These are phyloP conservation scores for Chaetomiaceae sp. DNA, from an alignment of 2,329 filamentous ascomycete species.

Conservation along the genomic window DNA sequence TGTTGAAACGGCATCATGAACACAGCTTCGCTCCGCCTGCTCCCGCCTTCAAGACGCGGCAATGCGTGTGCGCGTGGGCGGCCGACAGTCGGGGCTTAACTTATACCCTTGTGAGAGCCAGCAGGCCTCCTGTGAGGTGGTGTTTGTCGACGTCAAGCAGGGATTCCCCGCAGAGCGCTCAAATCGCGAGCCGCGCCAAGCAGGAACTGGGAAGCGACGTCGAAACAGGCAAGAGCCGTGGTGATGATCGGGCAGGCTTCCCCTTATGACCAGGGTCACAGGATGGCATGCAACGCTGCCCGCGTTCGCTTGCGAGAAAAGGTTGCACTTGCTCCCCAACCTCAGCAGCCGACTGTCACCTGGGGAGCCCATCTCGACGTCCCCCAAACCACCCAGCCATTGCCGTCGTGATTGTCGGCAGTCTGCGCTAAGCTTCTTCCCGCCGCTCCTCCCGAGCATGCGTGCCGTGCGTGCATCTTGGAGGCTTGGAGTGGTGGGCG, in stretches of 20 bases:
- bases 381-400: not conserved
- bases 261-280: too few relatives aligned
- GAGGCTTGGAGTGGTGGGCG: too few relatives aligned
- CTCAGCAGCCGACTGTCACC: too few relatives aligned
- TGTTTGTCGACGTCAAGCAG: not conserved
- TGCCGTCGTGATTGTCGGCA: not conserved
- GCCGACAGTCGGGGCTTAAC: too few relatives aligned
- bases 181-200: not conserved
- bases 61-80: not conserved
- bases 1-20: slow-evolving; percentile 12
- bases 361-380: too few relatives aligned
- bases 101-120: too few relatives aligned
- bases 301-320: too few relatives aligned
- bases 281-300: too few relatives aligned
- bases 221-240: not conserved
- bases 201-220: not conserved
- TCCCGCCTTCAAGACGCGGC: not conserved
- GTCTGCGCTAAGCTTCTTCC: slow-evolving; percentile 2
- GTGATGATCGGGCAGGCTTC: too few relatives aligned
- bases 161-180: slow-evolving; percentile 3
- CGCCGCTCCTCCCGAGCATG: not conserved
- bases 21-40: not conserved
- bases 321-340: too few relatives aligned
- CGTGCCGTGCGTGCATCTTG: too few relatives aligned
- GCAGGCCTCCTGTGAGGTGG: too few relatives aligned